Evolutionary conservation across 768 basidiomycete genomes (phyloP), one percentile per base, ranked within the genome.

Genomic region (Nevesoporus exiguus): DNA sequence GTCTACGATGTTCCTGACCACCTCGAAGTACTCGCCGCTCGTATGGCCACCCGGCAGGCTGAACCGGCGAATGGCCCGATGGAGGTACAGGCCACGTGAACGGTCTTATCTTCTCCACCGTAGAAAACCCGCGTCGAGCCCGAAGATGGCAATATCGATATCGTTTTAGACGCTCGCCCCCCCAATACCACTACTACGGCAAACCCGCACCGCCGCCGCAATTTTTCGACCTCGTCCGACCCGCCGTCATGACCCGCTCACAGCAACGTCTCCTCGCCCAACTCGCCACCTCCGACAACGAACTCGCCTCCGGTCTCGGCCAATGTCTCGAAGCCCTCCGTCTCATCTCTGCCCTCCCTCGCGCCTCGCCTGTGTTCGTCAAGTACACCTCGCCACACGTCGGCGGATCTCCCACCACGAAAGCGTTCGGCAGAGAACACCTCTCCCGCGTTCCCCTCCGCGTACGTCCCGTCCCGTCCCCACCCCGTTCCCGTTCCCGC

Each of bases 301-400:
- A 71, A 25, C 55, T 71, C 13, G 70, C 70, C 1, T 68, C 68
- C 0, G 70, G 68, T 2, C 60, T 70, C 13, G 68, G 68, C 0
- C 68, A 71, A 17, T 71, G 70, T n/a, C 64, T 68, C 24, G 67
- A 71, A 41, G 68, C 68, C 0, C 66, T 70, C 7, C 63, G 68
- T 7, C 70, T 72, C 36, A 59, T 71, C 49, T 63, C 68, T 19
- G 57, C 62, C 1, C 61, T 70, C 19, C 66, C 68, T 0, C 56
- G 70, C 19, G 45, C 66, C 8, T 71, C 66, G 0, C 68, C 68
- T 10, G 53, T 70, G 7, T 63, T 60, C 9, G 59, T 70, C 22
- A 58, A 62, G 44, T 70, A 70, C 17, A 30, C 45, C 5, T 60
- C 59, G n/a, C n/a, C n/a, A n/a, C n/a, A n/a, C n/a, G n/a, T n/a